phyloP scores from a whole-genome alignment of 148 eudicot species.

The Chenopodium formosanum region DNA sequence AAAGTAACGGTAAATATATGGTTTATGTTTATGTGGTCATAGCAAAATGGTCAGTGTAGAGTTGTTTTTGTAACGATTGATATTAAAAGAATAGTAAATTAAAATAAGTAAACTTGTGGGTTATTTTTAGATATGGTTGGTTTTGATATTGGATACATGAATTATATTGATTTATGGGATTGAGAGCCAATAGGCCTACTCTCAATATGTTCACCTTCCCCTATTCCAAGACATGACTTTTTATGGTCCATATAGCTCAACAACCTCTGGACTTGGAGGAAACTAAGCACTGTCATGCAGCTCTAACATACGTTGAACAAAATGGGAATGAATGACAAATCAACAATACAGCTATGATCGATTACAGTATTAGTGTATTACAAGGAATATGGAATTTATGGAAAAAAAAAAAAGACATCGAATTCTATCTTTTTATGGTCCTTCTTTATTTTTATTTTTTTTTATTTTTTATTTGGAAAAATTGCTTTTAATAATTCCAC shows the following conservation, averaged over 20 bases:
- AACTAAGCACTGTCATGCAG: neutral
- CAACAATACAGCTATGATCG: neutral
- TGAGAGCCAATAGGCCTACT: neutral
- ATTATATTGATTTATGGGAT: neutral
- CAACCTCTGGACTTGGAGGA: neutral
- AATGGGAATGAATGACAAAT: neutral
- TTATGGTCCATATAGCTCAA: neutral
- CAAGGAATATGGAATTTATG: neutral
- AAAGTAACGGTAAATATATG: too few species aligned
- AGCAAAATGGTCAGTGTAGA: too few species aligned
- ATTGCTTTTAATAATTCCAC: too few species aligned
- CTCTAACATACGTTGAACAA: neutral
- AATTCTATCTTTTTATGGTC: neutral
- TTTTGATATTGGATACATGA: too few species aligned
- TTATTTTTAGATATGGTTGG: too few species aligned
- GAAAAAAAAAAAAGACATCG: neutral
- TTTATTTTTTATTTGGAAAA: too few species aligned
- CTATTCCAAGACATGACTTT: too few species aligned
- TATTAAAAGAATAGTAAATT: too few species aligned
- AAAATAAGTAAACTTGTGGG: too few species aligned
- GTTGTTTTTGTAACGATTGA: too few species aligned
- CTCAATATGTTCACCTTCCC: neutral
- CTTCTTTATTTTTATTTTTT: neutral
- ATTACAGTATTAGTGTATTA: too few species aligned
- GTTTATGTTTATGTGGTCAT: too few species aligned